A percentile compares a stretch with the other conserved stretches of the same genome.
phyloP scores from a whole-genome alignment of 306 rosid species.

The Medicago truncatula region DNA sequence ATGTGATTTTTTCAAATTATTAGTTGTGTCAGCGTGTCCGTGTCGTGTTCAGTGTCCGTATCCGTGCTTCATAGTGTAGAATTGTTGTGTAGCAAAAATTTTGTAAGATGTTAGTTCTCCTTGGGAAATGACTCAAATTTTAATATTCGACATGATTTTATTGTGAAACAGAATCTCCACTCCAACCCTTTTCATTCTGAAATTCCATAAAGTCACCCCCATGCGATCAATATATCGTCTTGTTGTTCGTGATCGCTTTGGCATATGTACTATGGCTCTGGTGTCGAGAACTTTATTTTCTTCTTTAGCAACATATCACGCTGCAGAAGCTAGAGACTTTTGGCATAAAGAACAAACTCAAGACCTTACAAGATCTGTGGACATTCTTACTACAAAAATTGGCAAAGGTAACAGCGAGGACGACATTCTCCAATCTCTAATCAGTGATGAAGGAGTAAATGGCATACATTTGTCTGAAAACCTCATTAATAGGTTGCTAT shows the following conservation, averaged over 20 bases:
- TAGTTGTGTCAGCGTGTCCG: too few species aligned
- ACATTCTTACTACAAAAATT: slow-evolving; percentile 59
- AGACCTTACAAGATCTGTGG: slow-evolving; percentile 44
- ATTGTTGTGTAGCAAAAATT: too few species aligned
- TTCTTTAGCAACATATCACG: slow-evolving; percentile 24
- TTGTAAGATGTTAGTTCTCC: not conserved
- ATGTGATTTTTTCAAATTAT: too few species aligned
- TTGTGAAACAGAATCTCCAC: slow-evolving; percentile 29
- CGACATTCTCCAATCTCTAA: slow-evolving; percentile 59
- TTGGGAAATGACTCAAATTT: not conserved
- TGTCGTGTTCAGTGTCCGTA: too few species aligned
- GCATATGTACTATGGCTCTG: slow-evolving; percentile 21
- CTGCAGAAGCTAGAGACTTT: slow-evolving; percentile 37
- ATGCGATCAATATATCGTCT: slow-evolving; percentile 41
- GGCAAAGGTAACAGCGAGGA: slow-evolving; percentile 57
- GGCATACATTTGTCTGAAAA: slow-evolving; percentile 50
- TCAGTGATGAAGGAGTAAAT: slow-evolving; percentile 53
- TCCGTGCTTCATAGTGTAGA: too few species aligned
- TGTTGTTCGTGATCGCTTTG: slow-evolving; percentile 36
- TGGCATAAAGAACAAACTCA: slow-evolving; percentile 42
- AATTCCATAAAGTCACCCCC: not conserved
- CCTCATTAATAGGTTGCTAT: slow-evolving; percentile 56
- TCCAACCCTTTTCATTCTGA: slow-evolving; percentile 11
- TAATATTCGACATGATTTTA: slow-evolving; percentile 14
- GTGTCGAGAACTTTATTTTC: slow-evolving; percentile 35